Conservation (phyloP, 306 rosid species). For the Bauhinia variegata region DNA sequence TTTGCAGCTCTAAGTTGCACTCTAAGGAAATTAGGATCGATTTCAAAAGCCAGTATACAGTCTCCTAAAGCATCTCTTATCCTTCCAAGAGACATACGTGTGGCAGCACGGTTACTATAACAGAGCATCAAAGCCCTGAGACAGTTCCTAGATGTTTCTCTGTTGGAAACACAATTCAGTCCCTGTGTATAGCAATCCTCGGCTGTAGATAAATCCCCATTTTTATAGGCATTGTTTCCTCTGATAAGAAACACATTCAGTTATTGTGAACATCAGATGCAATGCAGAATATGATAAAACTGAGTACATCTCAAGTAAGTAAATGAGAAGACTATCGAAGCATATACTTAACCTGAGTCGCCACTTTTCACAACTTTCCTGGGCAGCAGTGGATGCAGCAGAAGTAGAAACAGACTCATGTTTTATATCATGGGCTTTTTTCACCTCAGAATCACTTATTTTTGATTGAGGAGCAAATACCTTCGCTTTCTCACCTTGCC, state of each 20-base stretch:
- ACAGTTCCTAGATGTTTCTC: constrained; percentile 72
- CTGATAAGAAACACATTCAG: constrained; percentile 57
- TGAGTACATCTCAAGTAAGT: constrained; percentile 17
- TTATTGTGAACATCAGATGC: constrained; percentile 20
- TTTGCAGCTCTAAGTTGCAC: constrained; percentile 97
- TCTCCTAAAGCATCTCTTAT: constrained; percentile 85
- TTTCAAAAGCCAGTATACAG: constrained; percentile 75
- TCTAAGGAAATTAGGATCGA: constrained; percentile 81
- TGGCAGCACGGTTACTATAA: constrained; percentile 98
- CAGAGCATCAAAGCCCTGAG: constrained; percentile 90
- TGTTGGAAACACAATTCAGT: constrained; percentile 59
- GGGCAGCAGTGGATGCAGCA: constrained; percentile 57
- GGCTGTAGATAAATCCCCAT: constrained; percentile 78
- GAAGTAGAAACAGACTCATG: constrained; percentile 52
- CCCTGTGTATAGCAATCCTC: constrained; percentile 87
- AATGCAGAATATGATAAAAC: constrained; percentile 22
- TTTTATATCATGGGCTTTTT: constrained; percentile 48
- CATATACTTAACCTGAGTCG: constrained; percentile 68
- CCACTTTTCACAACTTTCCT: constrained; percentile 96
- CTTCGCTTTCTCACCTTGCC: constrained; percentile 51
- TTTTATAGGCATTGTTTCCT: constrained; percentile 90
- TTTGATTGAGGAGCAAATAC: constrained; percentile 46
- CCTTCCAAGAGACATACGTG: constrained; percentile 90
- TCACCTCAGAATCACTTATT: constrained; percentile 44
- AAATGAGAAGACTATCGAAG: constrained; percentile 31